Conservation (phyloP, 495 filamentous ascomycete species). For the Lophiostoma macrostomum region DNA sequence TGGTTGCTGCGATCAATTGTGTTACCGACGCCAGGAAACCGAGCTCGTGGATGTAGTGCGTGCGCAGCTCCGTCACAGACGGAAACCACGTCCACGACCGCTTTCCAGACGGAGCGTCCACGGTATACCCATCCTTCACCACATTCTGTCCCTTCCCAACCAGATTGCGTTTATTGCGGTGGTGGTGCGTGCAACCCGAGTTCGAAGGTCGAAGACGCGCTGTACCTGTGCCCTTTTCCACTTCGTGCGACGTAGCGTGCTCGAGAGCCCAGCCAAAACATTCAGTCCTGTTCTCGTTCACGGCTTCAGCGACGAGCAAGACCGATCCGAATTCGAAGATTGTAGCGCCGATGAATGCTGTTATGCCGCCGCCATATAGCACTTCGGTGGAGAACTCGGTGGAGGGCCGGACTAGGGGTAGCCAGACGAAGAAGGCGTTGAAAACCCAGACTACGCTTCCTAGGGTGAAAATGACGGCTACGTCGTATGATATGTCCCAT, state of each 20-base stretch:
- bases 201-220: slow-evolving; percentile 10
- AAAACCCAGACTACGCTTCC: slow-evolving; percentile 65
- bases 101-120: too few species aligned
- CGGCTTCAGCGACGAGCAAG: slow-evolving; percentile 63
- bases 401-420: slow-evolving; percentile 54
- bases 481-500: slow-evolving; percentile 68
- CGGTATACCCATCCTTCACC: too few species aligned
- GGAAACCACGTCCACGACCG: slow-evolving; percentile 60
- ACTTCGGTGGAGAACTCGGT: slow-evolving; percentile 57
- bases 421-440: slow-evolving; percentile 66
- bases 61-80: slow-evolving; percentile 52
- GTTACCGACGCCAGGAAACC: slow-evolving; percentile 64
- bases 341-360: slow-evolving; percentile 66
- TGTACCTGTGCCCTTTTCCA: neutral
- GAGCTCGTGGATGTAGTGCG: slow-evolving; percentile 64
- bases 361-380: slow-evolving; percentile 55
- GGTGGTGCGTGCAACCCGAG: slow-evolving; percentile 51
- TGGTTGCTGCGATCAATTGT: slow-evolving; percentile 60
- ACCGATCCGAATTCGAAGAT: slow-evolving; percentile 66
- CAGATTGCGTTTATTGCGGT: slow-evolving; percentile 51
- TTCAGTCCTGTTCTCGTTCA: slow-evolving; percentile 62
- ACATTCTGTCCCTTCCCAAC: slow-evolving; percentile 39
- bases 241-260: slow-evolving; percentile 18
- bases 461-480: slow-evolving; percentile 61
- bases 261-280: slow-evolving; percentile 74